These are phyloP conservation scores for Telopea speciosissima DNA, from an alignment of 177 flowering plant genomes.

Conservation along the genomic window DNA sequence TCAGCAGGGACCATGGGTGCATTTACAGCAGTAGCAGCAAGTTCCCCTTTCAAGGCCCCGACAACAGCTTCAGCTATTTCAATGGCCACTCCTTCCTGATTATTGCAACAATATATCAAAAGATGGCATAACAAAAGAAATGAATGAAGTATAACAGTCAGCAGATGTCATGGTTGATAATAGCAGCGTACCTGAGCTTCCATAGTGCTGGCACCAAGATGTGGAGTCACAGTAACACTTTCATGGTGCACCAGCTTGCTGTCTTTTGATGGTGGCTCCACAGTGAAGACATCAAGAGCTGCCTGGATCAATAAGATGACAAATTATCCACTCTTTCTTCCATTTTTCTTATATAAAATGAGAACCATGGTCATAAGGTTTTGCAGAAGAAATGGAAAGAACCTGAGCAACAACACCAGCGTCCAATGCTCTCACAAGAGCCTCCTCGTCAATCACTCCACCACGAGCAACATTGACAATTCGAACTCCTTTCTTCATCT, in stretches of 20 bases:
- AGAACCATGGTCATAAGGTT: not conserved
- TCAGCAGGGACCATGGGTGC: constrained; percentile 92
- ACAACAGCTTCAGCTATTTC: constrained; percentile 56
- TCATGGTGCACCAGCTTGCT: constrained; percentile 45
- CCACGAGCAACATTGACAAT: constrained; percentile 96
- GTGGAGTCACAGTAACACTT: constrained; percentile 72
- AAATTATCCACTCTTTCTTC: not conserved
- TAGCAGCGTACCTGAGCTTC: constrained; percentile 56
- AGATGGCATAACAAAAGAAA: not conserved
- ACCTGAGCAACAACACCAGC: constrained; percentile 90
- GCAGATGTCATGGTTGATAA: not conserved
- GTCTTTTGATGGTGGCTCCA: constrained; percentile 45
- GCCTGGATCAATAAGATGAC: constrained; percentile 40
- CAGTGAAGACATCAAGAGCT: constrained; percentile 86
- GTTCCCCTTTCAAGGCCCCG: constrained; percentile 63
- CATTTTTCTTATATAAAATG: not conserved
- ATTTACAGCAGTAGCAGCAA: constrained; percentile 85
- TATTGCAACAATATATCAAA: constrained; percentile 1
- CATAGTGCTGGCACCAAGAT: constrained; percentile 90
- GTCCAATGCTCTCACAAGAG: constrained; percentile 79
- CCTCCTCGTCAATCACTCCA: constrained; percentile 94
- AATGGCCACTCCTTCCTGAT: constrained; percentile 84
- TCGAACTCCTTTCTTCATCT: constrained; percentile 89
- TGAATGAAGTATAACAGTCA: not conserved
- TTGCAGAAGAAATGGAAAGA: constrained; percentile 1